A percentile compares a stretch with the other conserved stretches of the same genome.
Evolutionary conservation across 2,329 filamentous ascomycete species (phyloP).

Genomic region (Xylaria polymorpha): DNA sequence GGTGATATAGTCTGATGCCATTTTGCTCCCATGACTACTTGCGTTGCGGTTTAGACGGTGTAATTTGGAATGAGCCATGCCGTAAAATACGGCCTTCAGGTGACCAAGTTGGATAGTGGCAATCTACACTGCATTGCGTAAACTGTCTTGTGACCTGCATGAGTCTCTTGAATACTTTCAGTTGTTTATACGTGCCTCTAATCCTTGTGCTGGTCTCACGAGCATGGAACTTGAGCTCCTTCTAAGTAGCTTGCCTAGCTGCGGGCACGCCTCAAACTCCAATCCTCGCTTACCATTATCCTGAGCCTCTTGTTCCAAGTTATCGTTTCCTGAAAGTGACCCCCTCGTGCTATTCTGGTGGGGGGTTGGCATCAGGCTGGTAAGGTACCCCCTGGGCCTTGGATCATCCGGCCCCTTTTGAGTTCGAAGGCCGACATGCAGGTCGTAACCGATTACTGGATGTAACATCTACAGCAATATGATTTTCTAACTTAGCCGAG

Average conservation of each 20-base stretch:
- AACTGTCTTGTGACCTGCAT: not conserved
- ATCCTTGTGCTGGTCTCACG: not conserved
- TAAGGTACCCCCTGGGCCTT: too few relatives aligned
- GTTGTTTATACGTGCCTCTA: not conserved
- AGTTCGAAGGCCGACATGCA: not conserved
- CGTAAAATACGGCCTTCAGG: not conserved
- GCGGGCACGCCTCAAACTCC: too few relatives aligned
- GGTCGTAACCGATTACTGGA: not conserved
- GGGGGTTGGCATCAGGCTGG: too few relatives aligned
- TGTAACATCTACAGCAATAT: not conserved
- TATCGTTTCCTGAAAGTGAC: too few relatives aligned
- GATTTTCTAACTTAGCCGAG: not conserved
- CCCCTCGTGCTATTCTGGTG: too few relatives aligned
- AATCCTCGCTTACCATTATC: too few relatives aligned
- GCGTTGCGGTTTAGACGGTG: not conserved
- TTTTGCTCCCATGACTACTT: not conserved
- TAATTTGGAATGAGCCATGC: not conserved
- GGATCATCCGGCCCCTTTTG: not conserved
- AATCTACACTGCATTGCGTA: not conserved
- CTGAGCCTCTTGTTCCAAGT: too few relatives aligned
- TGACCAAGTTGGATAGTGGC: not conserved
- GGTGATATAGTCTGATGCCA: conserved; percentile 57
- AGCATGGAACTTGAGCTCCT: not conserved
- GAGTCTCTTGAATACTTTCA: not conserved
- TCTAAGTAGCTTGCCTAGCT: not conserved